Percentiles rank a stretch among this genome's conserved stretches.
Conservation (phyloP, 1,139 yeast genomes). For the Suhomyces coccinellae region DNA sequence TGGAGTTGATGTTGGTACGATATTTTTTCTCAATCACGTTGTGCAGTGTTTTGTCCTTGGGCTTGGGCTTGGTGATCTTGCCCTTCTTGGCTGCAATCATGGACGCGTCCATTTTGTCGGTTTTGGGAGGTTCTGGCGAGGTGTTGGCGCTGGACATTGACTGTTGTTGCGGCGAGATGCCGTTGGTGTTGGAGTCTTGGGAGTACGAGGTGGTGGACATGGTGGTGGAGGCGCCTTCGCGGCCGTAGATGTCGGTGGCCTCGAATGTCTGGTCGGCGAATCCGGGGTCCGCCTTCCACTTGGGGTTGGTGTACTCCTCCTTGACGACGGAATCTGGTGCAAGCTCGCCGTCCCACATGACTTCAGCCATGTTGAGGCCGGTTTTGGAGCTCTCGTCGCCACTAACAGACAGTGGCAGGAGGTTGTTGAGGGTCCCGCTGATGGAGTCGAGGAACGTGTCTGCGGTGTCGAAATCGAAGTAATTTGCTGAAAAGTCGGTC, state of each 20-base stretch:
- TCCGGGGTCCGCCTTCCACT: conserved; percentile 3
- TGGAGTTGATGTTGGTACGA: conserved; percentile 73
- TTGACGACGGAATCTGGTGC: conserved; percentile 3
- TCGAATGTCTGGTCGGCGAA: neutral
- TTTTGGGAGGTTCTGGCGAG: conserved; percentile 30
- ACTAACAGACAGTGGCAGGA: conserved; percentile 20
- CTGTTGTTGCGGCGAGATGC: conserved; percentile 31
- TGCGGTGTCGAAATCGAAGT: conserved; percentile 36
- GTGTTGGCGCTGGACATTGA: conserved; percentile 33
- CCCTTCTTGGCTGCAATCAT: conserved; percentile 6
- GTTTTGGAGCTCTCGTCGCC: conserved; percentile 15
- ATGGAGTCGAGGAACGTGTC: conserved; percentile 37
- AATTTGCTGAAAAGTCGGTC: conserved; percentile 21
- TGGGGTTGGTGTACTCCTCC: conserved; percentile 12
- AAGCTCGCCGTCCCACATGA: conserved; percentile 11
- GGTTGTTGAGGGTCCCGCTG: conserved; percentile 25
- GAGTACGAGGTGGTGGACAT: conserved; percentile 20
- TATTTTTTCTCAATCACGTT: conserved; percentile 80
- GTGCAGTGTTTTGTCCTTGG: conserved; percentile 67
- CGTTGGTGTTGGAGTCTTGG: conserved; percentile 23
- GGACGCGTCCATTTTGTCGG: conserved; percentile 6
- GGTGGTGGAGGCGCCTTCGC: conserved; percentile 8
- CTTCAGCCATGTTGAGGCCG: conserved; percentile 6
- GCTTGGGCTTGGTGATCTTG: conserved; percentile 36
- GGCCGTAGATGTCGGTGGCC: neutral